Base-by-base conservation (phyloP, 2,329 filamentous ascomycete species). In the Epichloe gansuensis region DNA sequence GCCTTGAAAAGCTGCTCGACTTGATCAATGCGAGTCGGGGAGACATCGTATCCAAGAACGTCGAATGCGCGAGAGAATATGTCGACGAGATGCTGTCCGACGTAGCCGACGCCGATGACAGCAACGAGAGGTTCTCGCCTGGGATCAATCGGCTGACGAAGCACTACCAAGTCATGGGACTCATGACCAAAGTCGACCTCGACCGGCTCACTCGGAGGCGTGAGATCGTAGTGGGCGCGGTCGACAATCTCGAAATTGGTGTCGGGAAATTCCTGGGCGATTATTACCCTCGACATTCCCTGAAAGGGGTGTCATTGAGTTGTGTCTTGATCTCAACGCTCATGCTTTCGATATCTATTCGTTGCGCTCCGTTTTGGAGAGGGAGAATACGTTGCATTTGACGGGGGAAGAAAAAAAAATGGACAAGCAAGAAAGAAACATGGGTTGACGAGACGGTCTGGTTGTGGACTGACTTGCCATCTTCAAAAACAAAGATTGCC, bases 101-200 rank as follows among this genome's bases (percentile, higher is more conserved):
- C 75, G 58, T 77, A 78, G 42, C 75, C 76, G 15, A 77, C 73
- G 3, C 75, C 75, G 28, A 78, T 72, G 35, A 78, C 67, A 50
- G 73, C 74, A 3, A 77, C 69, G 5, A 71, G 54, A 7, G 71
- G 66, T 4, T 66, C 59, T 15, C 46, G 41, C 4, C 38, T 42
- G 5, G 46, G 6, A 35, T 58, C 52, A 44, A 60, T 56, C 9
- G 0, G 28, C 17, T 46, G 43, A 3, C 53, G 46, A 9, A 38
- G 48, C 9, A 46, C 13, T 7, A 25, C 45, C 23, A 58, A 57
- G 13, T 45, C 57, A 46, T 21, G 17, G 17, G 17, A 21, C 17
- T 21, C 17, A 21, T 60, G 58, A 7, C 61, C 59, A 4, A 31
- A 31, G 13, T 39, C 21, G 4, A 57, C 46, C n/a, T 65, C 64